Base-by-base conservation (phyloP, 768 basidiomycete species). In the Phaeotremella skinneri region DNA sequence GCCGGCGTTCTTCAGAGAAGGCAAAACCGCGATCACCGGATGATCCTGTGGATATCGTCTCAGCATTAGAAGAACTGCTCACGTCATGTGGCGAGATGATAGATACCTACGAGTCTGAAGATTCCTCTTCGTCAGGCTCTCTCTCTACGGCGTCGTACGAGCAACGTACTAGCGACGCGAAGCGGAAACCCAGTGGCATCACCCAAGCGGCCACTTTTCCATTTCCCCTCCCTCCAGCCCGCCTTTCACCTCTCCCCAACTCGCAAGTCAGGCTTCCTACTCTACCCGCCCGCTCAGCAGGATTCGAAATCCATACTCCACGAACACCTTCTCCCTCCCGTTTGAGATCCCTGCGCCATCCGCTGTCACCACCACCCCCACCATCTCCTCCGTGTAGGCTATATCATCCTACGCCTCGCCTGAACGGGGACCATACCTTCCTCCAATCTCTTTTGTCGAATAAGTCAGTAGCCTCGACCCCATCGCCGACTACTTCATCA, bases 351-450 rank as follows among this genome's bases (percentile, higher is more conserved):
- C 41, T 27, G 6, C 32, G 30, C 0, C 4, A n/a, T 11, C 26
- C 41, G 11, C 55, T 49, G 9, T 51, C 30, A 26, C 37, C 60
- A 23, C 60, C 60, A 13, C 26, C 21, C 29, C 37, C n/a, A n/a
- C 31, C 39, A 21, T 23, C 11, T 43, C 53, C 34, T 43, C 37
- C 34, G 2, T 11, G 29, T 16, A 6, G 13, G 13, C 51, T 20
- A 34, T 20, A 16, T 13, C 16, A 20, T 9, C 21, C 26, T n/a
- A 20, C 60, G 7, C n/a, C 49, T 4, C 26, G 27, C 0, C 29
- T 62, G 4, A 56, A 56, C 20, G 55, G 60, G 14, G 60, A 62
- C 42, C 60, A 62, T 43, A 51, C 60, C 14, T 62, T 56, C 55
- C 42, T 62, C 20, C 43, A 20, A 11, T 31, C 55, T 16, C 25